Evolutionary conservation across 805 yeast species (phyloP).

Genomic region (Barnettozyma salicaria): DNA sequence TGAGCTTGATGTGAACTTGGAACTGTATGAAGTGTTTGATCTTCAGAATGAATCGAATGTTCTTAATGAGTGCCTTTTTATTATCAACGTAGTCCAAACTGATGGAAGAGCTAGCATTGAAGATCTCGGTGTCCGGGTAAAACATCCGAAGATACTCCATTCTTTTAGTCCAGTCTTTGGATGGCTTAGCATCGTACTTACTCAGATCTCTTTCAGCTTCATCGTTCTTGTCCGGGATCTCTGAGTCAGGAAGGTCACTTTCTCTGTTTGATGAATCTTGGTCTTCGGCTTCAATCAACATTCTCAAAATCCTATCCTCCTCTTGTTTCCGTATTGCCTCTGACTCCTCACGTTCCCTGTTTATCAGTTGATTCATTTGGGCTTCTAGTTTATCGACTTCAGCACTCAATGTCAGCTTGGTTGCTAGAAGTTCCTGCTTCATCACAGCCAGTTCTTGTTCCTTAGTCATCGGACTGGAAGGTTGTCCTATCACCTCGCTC

Average conservation of each 20-base stretch:
- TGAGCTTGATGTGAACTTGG: constrained; percentile 15
- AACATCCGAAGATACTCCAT: constrained; percentile 20
- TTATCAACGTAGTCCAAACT: constrained; percentile 13
- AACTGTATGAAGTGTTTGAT: constrained; percentile 12
- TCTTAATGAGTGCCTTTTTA: constrained; percentile 15
- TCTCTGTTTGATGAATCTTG: neutral
- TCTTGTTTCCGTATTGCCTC: constrained; percentile 10
- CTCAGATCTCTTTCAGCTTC: constrained; percentile 9
- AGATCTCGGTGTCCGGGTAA: constrained; percentile 20
- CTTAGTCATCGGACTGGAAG: constrained; percentile 6
- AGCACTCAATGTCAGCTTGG: constrained; percentile 1
- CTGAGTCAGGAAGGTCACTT: neutral
- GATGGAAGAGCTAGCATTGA: constrained; percentile 12
- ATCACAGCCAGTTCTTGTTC: constrained; percentile 1
- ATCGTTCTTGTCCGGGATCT: neutral
- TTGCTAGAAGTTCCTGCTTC: constrained; percentile 5
- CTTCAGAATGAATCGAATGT: constrained; percentile 15
- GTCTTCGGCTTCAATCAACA: constrained; percentile 8
- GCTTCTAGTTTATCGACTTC: constrained; percentile 20
- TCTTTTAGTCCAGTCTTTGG: constrained; percentile 20
- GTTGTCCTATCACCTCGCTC: neutral
- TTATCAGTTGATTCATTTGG: constrained; percentile 19
- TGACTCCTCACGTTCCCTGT: constrained; percentile 9
- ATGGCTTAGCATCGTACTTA: constrained; percentile 18
- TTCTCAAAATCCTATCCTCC: constrained; percentile 9